phyloP scores from a whole-genome alignment of 1,284 basidiomycete species.

The Pseudozyma tsukubaensis region DNA sequence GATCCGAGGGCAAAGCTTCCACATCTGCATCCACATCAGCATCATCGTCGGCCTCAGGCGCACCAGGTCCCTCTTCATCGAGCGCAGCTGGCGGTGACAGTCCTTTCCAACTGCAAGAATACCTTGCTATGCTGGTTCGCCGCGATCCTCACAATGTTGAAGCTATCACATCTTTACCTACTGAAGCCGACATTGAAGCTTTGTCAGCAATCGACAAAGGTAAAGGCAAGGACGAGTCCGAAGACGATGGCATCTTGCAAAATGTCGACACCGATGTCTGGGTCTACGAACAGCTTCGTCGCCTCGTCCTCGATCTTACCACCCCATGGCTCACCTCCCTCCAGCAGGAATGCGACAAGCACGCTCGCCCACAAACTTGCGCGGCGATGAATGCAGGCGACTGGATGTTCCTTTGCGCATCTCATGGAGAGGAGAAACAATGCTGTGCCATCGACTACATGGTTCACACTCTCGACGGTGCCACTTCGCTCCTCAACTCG shows the following conservation, averaged over 20 bases:
- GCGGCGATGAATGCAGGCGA: slow-evolving; percentile 97
- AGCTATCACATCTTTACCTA: slow-evolving; percentile 77
- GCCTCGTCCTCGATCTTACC: slow-evolving; percentile 89
- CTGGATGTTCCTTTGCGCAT: slow-evolving; percentile 95
- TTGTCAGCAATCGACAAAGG: slow-evolving; percentile 62
- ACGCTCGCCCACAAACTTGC: slow-evolving; percentile 73
- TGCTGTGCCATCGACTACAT: slow-evolving; percentile 99
- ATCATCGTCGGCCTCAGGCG: slow-evolving; percentile 7
- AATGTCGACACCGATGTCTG: slow-evolving; percentile 78
- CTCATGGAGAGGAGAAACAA: slow-evolving; percentile 73
- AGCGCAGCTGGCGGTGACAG: slow-evolving; percentile 73
- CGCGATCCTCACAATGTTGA: slow-evolving; percentile 88
- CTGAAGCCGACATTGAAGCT: slow-evolving; percentile 41
- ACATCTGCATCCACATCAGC: slow-evolving; percentile 10
- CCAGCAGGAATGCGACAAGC: slow-evolving; percentile 78
- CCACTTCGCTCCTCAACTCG: slow-evolving; percentile 91
- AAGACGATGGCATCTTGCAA: slow-evolving; percentile 24
- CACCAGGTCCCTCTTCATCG: slow-evolving; percentile 8
- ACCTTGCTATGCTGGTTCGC: slow-evolving; percentile 86
- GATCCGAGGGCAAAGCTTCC: slow-evolving; percentile 1
- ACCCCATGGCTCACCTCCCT: slow-evolving; percentile 88
- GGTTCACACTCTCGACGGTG: slow-evolving; percentile 90
- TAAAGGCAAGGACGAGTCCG: slow-evolving; percentile 53
- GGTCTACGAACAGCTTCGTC: slow-evolving; percentile 93
- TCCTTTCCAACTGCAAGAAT: slow-evolving; percentile 94